Conservation (phyloP, 139 green algal genomes). For the Astrephomene gubernaculifera region DNA sequence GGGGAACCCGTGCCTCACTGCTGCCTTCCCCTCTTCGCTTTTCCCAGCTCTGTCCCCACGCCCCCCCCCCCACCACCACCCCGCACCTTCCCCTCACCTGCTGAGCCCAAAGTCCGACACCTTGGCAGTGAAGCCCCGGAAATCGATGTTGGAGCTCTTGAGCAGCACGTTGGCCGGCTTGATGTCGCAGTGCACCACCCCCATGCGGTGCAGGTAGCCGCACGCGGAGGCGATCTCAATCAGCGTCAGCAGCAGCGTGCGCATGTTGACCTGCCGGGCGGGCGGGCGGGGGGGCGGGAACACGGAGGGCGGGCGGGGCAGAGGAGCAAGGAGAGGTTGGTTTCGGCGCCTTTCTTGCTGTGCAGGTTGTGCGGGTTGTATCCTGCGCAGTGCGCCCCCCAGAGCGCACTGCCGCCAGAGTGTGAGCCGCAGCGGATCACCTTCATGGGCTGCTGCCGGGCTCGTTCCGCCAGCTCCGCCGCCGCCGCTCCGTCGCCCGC, state of each 20-base stretch:
- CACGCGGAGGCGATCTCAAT: slow-evolving; percentile 72
- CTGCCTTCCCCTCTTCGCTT: too few relatives aligned
- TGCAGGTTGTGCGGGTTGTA: too few relatives aligned
- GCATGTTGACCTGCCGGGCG: slow-evolving; percentile 54
- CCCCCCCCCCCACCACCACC: background rate
- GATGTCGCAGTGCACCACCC: slow-evolving; percentile 79
- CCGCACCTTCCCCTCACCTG: slow-evolving; percentile 10
- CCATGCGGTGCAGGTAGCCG: slow-evolving; percentile 80
- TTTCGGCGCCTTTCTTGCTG: too few relatives aligned
- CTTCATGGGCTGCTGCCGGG: slow-evolving; percentile 38
- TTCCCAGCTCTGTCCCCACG: too few relatives aligned
- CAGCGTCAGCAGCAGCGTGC: slow-evolving; percentile 68
- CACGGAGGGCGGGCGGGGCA: too few relatives aligned
- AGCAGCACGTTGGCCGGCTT: slow-evolving; percentile 75
- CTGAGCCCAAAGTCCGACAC: slow-evolving; percentile 83
- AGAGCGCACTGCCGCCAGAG: too few relatives aligned
- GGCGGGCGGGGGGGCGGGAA: background rate
- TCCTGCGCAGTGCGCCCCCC: too few relatives aligned
- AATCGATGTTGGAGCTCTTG: slow-evolving; percentile 62
- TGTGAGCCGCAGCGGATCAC: too few relatives aligned
- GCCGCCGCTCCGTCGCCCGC: slow-evolving; percentile 8
- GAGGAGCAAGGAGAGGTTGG: too few relatives aligned
- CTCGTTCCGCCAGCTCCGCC: slow-evolving; percentile 31
- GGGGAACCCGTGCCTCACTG: background rate
- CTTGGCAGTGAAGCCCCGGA: slow-evolving; percentile 81